Base-by-base conservation (phyloP, 2,329 filamentous ascomycete genomes). In the Ophiostoma fasciatum region DNA sequence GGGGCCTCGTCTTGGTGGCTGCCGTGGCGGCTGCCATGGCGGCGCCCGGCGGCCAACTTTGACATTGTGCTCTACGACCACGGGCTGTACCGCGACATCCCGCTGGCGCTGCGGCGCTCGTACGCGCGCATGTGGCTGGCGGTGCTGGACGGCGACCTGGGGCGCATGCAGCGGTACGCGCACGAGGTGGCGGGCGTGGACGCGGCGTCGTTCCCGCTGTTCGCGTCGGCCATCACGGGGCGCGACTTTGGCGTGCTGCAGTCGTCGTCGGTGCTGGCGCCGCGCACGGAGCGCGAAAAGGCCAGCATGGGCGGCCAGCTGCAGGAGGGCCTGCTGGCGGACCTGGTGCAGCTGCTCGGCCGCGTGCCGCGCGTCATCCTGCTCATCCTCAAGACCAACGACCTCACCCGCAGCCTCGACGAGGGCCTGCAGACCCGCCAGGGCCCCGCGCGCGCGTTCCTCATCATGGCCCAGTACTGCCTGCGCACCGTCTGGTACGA, bases 61-160 rank as follows among this genome's bases (percentile, higher is more conserved):
- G 90, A 98, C 53, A 72, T 98, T 36, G 79, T 98, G 38, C 69
- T 98, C 4, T 98, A 98, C 60, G 90, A 98, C 52, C 90, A 98
- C 55, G 92, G 90, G 3, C 68, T 98, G 3, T 98, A 98, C 58
- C 81, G 92, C 39, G 83, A 93, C 47, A 96, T 96, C 35, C 82
- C 87, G 0, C 63, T 75, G 38, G 60, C 73, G 2, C 60, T 94
- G 20, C 78, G 85, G 35, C 74, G 85, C 18, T 82, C 79, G 14
- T 98, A 98, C 50, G 90, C 90, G 35, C 93, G 94, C 57, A 80
- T 98, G 54, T 98, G 90, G 90, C 74, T 98, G 10, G 87, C 90
- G 5, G 83, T 98, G 18, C 80, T 98, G 35, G 83, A 96, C 47
- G 80, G 81, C 1, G 83, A 98, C 51, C 78, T 94, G 59, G 59